Base-by-base conservation (phyloP, 768 basidiomycete genomes). In the Lactarius akahatsu region DNA sequence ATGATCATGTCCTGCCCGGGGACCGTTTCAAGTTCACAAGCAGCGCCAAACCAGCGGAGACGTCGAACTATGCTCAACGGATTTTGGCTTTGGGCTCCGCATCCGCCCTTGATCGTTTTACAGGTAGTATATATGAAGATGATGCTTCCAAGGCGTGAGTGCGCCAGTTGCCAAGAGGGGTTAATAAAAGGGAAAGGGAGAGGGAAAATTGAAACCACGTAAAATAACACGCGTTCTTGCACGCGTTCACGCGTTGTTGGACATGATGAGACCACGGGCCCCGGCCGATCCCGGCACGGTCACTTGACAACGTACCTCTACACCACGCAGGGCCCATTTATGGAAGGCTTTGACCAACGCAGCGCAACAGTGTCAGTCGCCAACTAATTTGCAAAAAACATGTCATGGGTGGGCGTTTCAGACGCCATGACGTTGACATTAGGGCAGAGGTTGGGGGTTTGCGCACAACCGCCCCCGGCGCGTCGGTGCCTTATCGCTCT, bases 371-470 rank as follows among this genome's bases (percentile, higher is more conserved):
- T 38, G 34, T 10, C 36, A 36, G 10, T 10, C 34, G 9, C 23
- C 13, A 13, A 13, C 23, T 38, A 2, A n/a, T 52, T 52, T 52
- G 50, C 50, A 50, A 50, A 50, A 50, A 26, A 8, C 15, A 0
- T 13, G 50, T 52, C 50, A 52, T 50, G 47, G 23, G 47, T 52
- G 2, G 23, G 50, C 4, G 47, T 15, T 23, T 50, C 47, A 50
- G 47, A 50, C 47, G 50, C 50, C 5, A 52, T 52, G 50, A 52
- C 50, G 50, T 52, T 52, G 50, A 52, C 50, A 15, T 52, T 52
- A 50, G 7, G 45, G 47, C 23, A 28, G 50, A 52, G 50, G 50
- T 52, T 52, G 50, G 50, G 50, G 50, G 50, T 52, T 38, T 52
- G 50, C 50, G 50, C 47, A 50, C 11, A 50, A 3, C 23, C 11